Conservation (phyloP, 169 alveolate genomes). For the Cyclospora cayetanensis region DNA sequence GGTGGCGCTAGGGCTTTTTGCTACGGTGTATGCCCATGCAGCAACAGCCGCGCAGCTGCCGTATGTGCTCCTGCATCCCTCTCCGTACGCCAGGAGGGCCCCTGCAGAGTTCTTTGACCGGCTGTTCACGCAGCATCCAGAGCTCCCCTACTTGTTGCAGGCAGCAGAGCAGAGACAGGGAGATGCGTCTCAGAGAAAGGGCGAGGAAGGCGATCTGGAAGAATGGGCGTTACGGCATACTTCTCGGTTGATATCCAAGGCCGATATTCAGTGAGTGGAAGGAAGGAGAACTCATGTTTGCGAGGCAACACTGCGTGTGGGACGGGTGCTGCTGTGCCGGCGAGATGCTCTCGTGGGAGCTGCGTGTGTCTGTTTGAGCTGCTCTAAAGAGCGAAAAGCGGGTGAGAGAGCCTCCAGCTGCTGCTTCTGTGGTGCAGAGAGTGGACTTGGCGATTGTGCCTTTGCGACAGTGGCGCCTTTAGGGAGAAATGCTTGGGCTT, state of each 20-base stretch:
- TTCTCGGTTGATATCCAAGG: background rate
- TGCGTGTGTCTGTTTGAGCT: background rate
- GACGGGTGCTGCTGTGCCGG: background rate
- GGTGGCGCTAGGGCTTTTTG: constrained; percentile 21
- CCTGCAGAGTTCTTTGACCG: background rate
- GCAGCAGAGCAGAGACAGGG: constrained; percentile 18
- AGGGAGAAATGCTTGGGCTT: background rate
- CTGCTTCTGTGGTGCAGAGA: constrained; percentile 18
- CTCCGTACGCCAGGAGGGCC: background rate
- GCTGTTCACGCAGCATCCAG: background rate
- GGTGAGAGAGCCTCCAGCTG: background rate
- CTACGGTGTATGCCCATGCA: background rate
- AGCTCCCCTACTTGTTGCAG: background rate
- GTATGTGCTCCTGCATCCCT: constrained; percentile 19
- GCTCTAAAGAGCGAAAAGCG: background rate
- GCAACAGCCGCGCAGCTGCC: constrained; percentile 14
- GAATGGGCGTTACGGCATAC: background rate
- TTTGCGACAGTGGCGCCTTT: constrained; percentile 4
- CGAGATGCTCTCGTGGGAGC: background rate
- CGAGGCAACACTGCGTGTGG: no score
- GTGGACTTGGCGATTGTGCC: constrained; percentile 23
- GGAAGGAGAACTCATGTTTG: no score
- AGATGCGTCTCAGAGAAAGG: no score
- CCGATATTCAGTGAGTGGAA: background rate
- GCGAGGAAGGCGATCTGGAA: no score